These are phyloP conservation scores for Carpinus fangiana DNA, from an alignment of 306 rosid genomes.

Conservation along the genomic window DNA sequence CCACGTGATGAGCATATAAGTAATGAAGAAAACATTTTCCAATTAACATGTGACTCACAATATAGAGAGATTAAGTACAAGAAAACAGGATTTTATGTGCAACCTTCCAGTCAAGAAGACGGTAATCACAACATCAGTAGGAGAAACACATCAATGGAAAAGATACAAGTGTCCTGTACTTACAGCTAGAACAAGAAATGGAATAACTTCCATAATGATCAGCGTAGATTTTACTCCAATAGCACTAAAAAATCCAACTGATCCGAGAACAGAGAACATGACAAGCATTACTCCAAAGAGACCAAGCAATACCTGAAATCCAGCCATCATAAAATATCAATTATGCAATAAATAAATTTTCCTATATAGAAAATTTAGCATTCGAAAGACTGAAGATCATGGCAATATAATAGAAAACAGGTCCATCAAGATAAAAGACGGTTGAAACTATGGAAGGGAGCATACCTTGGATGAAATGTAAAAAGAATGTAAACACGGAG, in stretches of 20 bases:
- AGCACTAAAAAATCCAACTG: conserved; percentile 90
- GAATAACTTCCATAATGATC: conserved; percentile 98
- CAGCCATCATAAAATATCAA: conserved; percentile 27
- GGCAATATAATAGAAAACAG: not conserved
- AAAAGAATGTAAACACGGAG: conserved; percentile 64
- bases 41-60: not conserved
- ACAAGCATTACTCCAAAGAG: conserved; percentile 91
- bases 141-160: conserved; percentile 15
- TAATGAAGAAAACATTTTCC: not conserved
- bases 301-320: conserved; percentile 83
- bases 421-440: conserved; percentile 6
- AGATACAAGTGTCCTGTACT: conserved; percentile 45
- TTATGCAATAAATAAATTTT: conserved; percentile 1
- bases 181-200: conserved; percentile 98
- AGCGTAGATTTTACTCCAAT: conserved; percentile 91
- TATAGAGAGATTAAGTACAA: not conserved
- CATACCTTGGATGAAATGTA: conserved; percentile 90
- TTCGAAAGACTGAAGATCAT: conserved; percentile 3
- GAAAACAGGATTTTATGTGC: not conserved
- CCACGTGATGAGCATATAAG: not conserved
- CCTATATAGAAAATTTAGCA: not conserved
- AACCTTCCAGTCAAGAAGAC: conserved; percentile 8
- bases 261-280: conserved; percentile 92
- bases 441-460: conserved; percentile 20
- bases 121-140: not conserved